A percentile compares a stretch with the other conserved stretches of the same genome.
Conservation (phyloP, 129 eudicot species). For the Flaveria robusta region DNA sequence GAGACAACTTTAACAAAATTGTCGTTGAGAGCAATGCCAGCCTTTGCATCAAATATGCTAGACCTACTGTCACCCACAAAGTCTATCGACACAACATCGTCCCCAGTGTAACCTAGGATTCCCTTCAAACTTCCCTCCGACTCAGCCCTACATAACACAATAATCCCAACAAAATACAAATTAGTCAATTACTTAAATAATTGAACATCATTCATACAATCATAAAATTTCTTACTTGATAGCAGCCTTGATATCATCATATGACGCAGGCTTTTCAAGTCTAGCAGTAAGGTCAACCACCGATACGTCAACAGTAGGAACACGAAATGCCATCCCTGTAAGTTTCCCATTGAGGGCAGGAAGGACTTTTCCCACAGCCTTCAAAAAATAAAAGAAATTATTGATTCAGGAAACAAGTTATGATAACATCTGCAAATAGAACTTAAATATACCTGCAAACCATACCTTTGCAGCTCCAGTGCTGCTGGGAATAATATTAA, state of each 20-base stretch:
- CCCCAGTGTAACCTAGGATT: conserved; percentile 63
- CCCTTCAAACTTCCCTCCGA: conserved; percentile 59
- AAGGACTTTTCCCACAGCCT: conserved; percentile 51
- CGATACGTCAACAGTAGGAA: conserved; percentile 44
- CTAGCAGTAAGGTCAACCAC: conserved; percentile 46
- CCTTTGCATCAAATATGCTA: conserved; percentile 77
- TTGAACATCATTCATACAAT: not conserved
- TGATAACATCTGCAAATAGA: not conserved
- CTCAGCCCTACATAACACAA: conserved; percentile 40
- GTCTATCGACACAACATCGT: conserved; percentile 45
- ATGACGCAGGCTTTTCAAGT: conserved; percentile 40
- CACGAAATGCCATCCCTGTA: conserved; percentile 51
- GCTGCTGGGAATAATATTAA: conserved; percentile 98
- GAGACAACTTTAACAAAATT: conserved; percentile 83
- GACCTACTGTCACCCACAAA: conserved; percentile 53
- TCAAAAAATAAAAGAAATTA: not conserved
- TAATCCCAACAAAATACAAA: not conserved
- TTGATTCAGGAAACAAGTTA: not conserved
- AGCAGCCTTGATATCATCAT: conserved; percentile 45
- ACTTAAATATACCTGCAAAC: not conserved
- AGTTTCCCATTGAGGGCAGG: conserved; percentile 43
- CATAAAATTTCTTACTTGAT: conserved; percentile 31
- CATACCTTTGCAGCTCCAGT: conserved; percentile 98
- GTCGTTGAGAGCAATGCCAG: conserved; percentile 74
- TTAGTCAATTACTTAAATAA: not conserved